phyloP scores from a whole-genome alignment of 768 basidiomycete genomes.

The Boletus vinaceobasis region DNA sequence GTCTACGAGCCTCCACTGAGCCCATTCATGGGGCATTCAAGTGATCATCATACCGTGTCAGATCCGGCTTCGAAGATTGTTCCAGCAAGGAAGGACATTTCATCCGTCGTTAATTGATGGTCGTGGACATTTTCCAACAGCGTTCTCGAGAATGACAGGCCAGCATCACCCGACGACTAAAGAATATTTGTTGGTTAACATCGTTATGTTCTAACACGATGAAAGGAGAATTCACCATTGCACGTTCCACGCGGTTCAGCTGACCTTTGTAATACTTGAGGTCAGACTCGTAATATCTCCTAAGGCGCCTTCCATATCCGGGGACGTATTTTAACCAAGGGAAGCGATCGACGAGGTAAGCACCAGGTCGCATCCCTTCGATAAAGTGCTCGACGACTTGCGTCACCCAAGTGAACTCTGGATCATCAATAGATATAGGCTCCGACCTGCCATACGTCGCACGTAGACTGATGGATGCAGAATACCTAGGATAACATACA shows the following conservation, averaged over 20 bases:
- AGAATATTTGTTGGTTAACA: neutral
- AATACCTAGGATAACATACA: slow-evolving; percentile 18
- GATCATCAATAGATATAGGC: slow-evolving; percentile 19
- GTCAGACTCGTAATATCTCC: slow-evolving; percentile 49
- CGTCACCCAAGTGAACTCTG: slow-evolving; percentile 18
- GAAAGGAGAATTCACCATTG: slow-evolving; percentile 34
- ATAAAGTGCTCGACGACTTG: slow-evolving; percentile 26
- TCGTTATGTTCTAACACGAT: neutral
- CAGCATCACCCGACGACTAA: slow-evolving; percentile 12
- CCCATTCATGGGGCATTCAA: no score
- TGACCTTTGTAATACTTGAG: slow-evolving; percentile 49
- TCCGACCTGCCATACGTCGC: slow-evolving; percentile 24
- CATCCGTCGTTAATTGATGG: slow-evolving; percentile 47
- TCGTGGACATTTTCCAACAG: slow-evolving; percentile 48
- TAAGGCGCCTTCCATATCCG: slow-evolving; percentile 54
- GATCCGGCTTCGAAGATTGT: slow-evolving; percentile 60
- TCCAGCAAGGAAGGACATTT: slow-evolving; percentile 58
- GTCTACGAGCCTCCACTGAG: neutral
- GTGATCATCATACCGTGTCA: slow-evolving; percentile 40
- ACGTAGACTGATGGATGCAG: slow-evolving; percentile 24
- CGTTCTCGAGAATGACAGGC: slow-evolving; percentile 46
- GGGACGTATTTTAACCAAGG: slow-evolving; percentile 46
- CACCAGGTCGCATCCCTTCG: slow-evolving; percentile 30
- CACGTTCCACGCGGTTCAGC: slow-evolving; percentile 40
- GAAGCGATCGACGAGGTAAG: slow-evolving; percentile 34